phyloP scores from a whole-genome alignment of 208 protist species.

The Leptomonas seymouri region DNA sequence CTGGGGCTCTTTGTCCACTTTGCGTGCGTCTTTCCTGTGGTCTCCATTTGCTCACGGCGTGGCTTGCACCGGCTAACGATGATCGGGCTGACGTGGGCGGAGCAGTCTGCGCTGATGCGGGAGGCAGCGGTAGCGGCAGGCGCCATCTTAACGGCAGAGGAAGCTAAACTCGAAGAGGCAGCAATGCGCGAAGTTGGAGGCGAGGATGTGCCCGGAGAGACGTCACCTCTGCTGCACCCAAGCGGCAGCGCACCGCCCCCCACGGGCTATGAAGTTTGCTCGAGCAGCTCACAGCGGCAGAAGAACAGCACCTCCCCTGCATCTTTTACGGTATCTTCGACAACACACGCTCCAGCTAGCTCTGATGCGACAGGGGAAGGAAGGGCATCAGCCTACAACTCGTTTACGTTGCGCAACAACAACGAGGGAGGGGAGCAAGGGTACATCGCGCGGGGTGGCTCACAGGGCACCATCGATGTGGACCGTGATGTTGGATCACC shows the following conservation, averaged over 20 bases:
- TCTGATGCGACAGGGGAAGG: background rate
- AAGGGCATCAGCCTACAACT: background rate
- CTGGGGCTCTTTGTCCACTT: constrained; percentile 85
- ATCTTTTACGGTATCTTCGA: too few relatives aligned
- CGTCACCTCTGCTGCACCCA: constrained; percentile 21
- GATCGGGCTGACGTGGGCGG: constrained; percentile 51
- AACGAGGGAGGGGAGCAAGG: background rate
- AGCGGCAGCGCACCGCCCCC: background rate
- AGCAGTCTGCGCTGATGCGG: constrained; percentile 41
- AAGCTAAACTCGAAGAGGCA: background rate
- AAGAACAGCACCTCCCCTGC: too few relatives aligned
- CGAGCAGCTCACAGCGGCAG: constrained; percentile 17
- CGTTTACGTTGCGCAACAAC: background rate
- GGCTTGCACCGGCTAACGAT: constrained; percentile 68
- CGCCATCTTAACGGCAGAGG: background rate
- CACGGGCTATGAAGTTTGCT: constrained; percentile 18
- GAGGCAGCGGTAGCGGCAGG: constrained; percentile 10
- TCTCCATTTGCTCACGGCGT: constrained; percentile 72
- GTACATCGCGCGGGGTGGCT: background rate
- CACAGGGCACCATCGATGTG: constrained; percentile 24
- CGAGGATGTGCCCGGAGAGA: constrained; percentile 3
- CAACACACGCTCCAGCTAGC: too few relatives aligned
- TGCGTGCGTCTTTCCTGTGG: constrained; percentile 80
- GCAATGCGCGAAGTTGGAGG: background rate
- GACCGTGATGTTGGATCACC: constrained; percentile 75